phyloP scores from a whole-genome alignment of 805 yeast species.

The Candida insectorum region DNA sequence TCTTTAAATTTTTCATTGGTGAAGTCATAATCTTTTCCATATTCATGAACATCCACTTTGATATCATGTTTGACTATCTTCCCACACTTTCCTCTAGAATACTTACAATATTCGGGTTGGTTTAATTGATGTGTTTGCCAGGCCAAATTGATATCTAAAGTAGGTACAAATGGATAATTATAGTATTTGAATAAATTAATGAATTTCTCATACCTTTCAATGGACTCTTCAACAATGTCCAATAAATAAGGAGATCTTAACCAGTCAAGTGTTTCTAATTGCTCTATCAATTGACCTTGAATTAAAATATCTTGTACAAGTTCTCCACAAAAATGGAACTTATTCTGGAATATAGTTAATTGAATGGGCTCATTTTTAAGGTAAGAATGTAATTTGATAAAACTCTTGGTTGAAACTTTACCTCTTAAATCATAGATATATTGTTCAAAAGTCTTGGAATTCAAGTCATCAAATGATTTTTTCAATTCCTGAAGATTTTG shows the following conservation, averaged over 20 bases:
- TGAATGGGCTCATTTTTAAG: conserved; percentile 6
- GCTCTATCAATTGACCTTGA: conserved; percentile 20
- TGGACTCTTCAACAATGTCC: conserved; percentile 13
- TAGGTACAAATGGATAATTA: conserved; percentile 15
- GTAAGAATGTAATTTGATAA: conserved; percentile 4
- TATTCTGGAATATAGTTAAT: conserved; percentile 3
- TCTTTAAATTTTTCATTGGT: conserved; percentile 16
- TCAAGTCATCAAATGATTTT: conserved; percentile 1
- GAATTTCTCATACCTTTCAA: conserved; percentile 17
- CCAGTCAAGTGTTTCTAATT: conserved; percentile 20
- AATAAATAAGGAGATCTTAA: conserved; percentile 12
- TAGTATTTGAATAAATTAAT: conserved; percentile 6
- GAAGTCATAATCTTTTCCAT: conserved; percentile 9
- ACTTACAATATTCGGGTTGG: conserved; percentile 4
- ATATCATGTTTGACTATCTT: conserved; percentile 18
- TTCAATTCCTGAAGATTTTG: not conserved
- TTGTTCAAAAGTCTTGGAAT: not conserved
- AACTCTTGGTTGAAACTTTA: conserved; percentile 1
- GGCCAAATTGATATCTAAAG: conserved; percentile 24
- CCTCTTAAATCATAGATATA: conserved; percentile 1
- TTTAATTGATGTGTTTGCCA: conserved; percentile 27
- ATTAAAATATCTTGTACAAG: conserved; percentile 22
- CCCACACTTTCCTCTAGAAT: conserved; percentile 3
- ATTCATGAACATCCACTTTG: conserved; percentile 17
- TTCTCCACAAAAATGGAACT: conserved; percentile 15